Evolutionary conservation across 768 basidiomycete species (phyloP).

Genomic region (Hortiboletus flavorubellus): DNA sequence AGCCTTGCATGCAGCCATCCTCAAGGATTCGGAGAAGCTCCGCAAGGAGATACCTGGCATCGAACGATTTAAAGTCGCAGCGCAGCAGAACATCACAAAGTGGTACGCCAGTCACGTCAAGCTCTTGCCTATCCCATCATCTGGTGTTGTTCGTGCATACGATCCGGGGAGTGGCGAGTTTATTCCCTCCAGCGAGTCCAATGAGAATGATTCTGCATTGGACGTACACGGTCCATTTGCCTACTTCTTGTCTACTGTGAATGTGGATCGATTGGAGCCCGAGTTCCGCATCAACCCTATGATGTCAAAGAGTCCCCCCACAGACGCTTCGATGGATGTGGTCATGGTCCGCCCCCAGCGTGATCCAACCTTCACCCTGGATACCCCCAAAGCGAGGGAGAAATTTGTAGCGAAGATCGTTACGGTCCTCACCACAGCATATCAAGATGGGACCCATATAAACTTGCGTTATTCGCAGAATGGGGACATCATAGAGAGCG

Average conservation of each 20-base stretch:
- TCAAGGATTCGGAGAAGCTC: slow-evolving; percentile 76
- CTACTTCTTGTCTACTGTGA: slow-evolving; percentile 81
- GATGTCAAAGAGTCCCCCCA: slow-evolving; percentile 42
- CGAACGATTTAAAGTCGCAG: slow-evolving; percentile 87
- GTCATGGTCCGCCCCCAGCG: slow-evolving; percentile 71
- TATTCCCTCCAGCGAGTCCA: slow-evolving; percentile 37
- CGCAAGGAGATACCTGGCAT: slow-evolving; percentile 68
- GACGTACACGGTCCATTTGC: slow-evolving; percentile 73
- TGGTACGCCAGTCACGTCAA: slow-evolving; percentile 66
- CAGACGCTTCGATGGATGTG: slow-evolving; percentile 59
- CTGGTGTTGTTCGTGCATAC: slow-evolving; percentile 54
- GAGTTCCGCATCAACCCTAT: slow-evolving; percentile 75
- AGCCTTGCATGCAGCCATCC: slow-evolving; percentile 78
- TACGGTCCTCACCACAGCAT: slow-evolving; percentile 63
- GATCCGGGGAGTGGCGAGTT: slow-evolving; percentile 51
- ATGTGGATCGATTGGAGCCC: slow-evolving; percentile 85
- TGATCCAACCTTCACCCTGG: slow-evolving; percentile 44
- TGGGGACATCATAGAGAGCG: slow-evolving; percentile 40
- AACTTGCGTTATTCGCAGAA: slow-evolving; percentile 50
- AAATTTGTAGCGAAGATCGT: slow-evolving; percentile 53
- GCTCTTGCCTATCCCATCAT: slow-evolving; percentile 46
- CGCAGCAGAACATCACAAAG: slow-evolving; percentile 63
- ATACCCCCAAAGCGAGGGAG: slow-evolving; percentile 42
- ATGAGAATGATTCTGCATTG: slow-evolving; percentile 35
- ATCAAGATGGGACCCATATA: slow-evolving; percentile 72